Evolutionary conservation across 768 basidiomycete genomes (phyloP).

Genomic region (Cystobasidium ongulense): DNA sequence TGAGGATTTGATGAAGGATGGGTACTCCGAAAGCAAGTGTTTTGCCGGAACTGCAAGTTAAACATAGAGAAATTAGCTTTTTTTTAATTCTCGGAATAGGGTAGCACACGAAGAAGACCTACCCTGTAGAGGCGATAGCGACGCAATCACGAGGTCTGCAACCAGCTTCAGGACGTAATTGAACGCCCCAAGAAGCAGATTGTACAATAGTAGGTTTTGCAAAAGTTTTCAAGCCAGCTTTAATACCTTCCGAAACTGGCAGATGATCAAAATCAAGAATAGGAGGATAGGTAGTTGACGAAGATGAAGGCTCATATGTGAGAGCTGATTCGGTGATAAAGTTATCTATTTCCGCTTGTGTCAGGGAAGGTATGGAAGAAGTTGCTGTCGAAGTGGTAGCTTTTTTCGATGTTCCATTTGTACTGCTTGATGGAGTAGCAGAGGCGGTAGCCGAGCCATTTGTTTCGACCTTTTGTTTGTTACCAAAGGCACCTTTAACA

Average conservation of each 20-base stretch:
- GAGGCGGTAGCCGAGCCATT: not conserved
- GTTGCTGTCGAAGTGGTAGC: slow-evolving; percentile 34
- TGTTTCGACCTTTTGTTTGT: not conserved
- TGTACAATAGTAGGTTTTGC: slow-evolving; percentile 90
- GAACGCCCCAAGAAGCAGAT: slow-evolving; percentile 86
- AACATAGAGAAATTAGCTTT: not conserved
- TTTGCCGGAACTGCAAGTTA: slow-evolving; percentile 56
- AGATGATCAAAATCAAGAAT: slow-evolving; percentile 68
- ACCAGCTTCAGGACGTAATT: slow-evolving; percentile 58
- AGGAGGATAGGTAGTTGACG: slow-evolving; percentile 54
- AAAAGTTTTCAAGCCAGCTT: slow-evolving; percentile 60
- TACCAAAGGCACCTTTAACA: slow-evolving; percentile 11
- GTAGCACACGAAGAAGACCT: not conserved
- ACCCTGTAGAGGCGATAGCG: slow-evolving; percentile 35
- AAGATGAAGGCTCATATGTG: slow-evolving; percentile 57
- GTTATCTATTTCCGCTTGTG: slow-evolving; percentile 51
- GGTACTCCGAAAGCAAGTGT: slow-evolving; percentile 94
- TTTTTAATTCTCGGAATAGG: not conserved
- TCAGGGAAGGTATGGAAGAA: slow-evolving; percentile 43
- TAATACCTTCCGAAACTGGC: slow-evolving; percentile 58
- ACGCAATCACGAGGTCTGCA: slow-evolving; percentile 28
- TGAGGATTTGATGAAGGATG: slow-evolving; percentile 57
- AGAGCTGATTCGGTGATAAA: slow-evolving; percentile 68
- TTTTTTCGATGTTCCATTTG: no score
- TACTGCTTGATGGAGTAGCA: no score